Conservation (phyloP, 2,329 filamentous ascomycete genomes). For the Calonectria crousiana region DNA sequence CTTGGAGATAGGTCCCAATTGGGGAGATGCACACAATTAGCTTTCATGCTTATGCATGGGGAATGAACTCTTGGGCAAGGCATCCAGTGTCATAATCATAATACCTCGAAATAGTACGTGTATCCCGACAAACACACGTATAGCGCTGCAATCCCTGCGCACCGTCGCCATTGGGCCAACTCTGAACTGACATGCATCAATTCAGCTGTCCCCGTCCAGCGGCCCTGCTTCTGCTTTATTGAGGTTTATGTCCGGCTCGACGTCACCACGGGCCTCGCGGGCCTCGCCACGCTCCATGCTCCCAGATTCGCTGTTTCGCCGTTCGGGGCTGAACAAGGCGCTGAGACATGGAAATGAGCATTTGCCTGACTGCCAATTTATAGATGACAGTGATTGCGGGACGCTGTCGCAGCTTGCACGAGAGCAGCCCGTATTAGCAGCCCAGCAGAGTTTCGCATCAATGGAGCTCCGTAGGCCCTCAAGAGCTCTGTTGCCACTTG, state of each 20-base stretch:
- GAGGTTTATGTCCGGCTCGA: constrained; percentile 25
- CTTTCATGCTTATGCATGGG: constrained; percentile 5
- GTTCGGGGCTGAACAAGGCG: constrained; percentile 3
- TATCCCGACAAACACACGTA: background rate
- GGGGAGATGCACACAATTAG: constrained; percentile 12
- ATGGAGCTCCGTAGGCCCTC: background rate
- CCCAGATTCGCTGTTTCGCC: constrained; percentile 19
- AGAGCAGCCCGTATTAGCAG: background rate
- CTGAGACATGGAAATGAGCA: background rate
- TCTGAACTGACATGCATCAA: background rate
- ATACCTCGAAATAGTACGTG: background rate
- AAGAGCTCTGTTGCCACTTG: background rate
- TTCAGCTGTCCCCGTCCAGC: background rate
- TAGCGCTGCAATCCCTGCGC: background rate
- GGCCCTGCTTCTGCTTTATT: constrained; percentile 39
- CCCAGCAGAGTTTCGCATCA: background rate
- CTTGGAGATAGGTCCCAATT: background rate
- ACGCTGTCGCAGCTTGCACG: background rate
- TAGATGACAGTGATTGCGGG: background rate
- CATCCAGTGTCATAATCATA: background rate
- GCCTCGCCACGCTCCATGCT: constrained; percentile 14
- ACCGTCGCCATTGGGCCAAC: background rate
- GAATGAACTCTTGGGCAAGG: background rate
- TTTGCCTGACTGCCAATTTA: background rate
- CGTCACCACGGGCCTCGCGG: constrained; percentile 13